Base-by-base conservation (phyloP, 768 basidiomycete genomes). In the Boletus tomentosulus region DNA sequence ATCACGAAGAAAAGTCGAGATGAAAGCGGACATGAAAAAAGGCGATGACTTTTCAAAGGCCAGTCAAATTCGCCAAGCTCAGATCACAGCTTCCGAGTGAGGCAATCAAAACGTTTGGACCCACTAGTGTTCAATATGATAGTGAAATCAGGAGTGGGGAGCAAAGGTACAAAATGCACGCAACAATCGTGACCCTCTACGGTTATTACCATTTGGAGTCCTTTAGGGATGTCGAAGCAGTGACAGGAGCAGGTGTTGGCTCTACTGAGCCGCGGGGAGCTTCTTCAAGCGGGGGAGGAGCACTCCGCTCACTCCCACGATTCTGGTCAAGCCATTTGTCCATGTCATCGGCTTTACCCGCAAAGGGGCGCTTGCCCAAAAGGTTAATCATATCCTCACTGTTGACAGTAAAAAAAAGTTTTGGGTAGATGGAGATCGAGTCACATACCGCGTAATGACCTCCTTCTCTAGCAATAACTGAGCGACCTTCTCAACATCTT, bases 291-390 rank as follows among this genome's bases (percentile, higher is more conserved):
- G 86, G 84, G 37, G 85, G 82, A 22, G 83, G 83, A n/a, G 83
- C 82, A 59, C 81, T 82, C 46, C 78, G 77, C 62, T 82, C 82
- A 35, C 62, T 64, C 38, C 78, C 79, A 35, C 78, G 79, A 66
- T 92, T 82, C 66, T 87, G 82, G 64, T 96, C 92, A n/a, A 96
- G 79, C 89, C 93, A 96, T 67, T 88, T 90, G 74, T 97, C 94
- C 95, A 98, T 97, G 60, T 96, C 92, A 66, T 96, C 93, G 25
- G 82, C 76, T 54, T 82, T 80, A 58, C 82, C 83, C n/a, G 66
- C 72, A 62, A 93, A 93, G 25, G 91, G 90, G 48, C 91, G 83
- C 65, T 87, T 88, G 47, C 92, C 91, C 38, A 93, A 79, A 16
- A 92, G 77, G 38, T 76, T 64, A 56, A 90, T 88, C 91, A 93